Base-by-base conservation (phyloP, 495 filamentous ascomycete species). In the Aspergillus ellipticus region DNA sequence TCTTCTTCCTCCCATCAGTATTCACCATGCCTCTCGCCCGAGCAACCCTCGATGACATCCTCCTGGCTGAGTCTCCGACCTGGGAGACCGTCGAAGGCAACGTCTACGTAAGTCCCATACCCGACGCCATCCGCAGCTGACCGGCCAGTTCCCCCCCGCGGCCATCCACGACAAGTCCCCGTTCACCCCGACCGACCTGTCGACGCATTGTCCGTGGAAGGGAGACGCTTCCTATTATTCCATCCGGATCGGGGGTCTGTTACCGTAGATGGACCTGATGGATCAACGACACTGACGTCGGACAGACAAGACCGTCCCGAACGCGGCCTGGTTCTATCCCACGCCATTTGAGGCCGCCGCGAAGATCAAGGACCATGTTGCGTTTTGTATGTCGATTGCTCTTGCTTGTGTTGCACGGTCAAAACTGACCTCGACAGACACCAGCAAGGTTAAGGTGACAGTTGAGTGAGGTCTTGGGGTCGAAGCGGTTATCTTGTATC, bases 1-100 rank as follows among this genome's bases (percentile, higher is more conserved):
- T n/a, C n/a, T n/a, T n/a, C n/a, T n/a, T 28, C 24, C 24, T 28
- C 4, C 19, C 4, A 5, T 16, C 9, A 42, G n/a, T n/a, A 46
- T n/a, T 4, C 53, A 66, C 45, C 1, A 80, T 78, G 74, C 61
- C 65, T 42, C 77, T 78, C 62, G 86, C 84, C 49, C 78, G 70
- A 53, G 86, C 85, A 16, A 81, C 73, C 47, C 70, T 86, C 42
- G 76, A 81, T 55, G 84, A 80, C 58, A 74, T 71, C 33, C 65
- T 79, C 42, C 71, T 90, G 51, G 87, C 86, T 17, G 78, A 83
- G 59, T 75, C 86, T 0, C 77, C 84, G 20, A 68, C 69, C 17
- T 89, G 81, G 70, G 81, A 86, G 65, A 71, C 79, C 4, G 85
- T 89, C 13, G 87, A 89, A 65, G 85, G 85, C 51, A 90, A 89